Conservation (phyloP, 805 yeast species). For the Metschnikowia orientalis region DNA sequence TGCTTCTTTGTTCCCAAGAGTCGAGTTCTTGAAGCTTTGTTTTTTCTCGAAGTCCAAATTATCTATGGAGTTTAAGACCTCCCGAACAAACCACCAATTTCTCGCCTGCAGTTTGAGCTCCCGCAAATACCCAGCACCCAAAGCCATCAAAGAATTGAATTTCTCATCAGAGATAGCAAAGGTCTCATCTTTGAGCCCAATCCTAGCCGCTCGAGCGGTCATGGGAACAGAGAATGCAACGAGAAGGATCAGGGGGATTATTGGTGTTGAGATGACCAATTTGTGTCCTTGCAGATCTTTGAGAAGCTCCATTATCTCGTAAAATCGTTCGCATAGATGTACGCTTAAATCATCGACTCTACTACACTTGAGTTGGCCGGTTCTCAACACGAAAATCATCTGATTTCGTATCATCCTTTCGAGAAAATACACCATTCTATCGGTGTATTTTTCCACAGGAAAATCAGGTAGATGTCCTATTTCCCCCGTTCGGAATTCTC, state of each 20-base stretch:
- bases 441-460: conserved; percentile 11
- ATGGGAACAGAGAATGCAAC: conserved; percentile 17
- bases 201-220: conserved; percentile 10
- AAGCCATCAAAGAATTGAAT: conserved; percentile 3
- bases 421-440: conserved; percentile 13
- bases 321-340: conserved; percentile 10
- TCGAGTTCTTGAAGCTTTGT: neutral
- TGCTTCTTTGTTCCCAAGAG: neutral
- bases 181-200: conserved; percentile 4
- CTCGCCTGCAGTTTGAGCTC: conserved; percentile 11
- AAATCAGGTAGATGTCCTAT: conserved; percentile 10
- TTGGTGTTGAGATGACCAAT: conserved; percentile 13
- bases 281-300: conserved; percentile 14
- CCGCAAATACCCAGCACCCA: conserved; percentile 6
- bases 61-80: conserved; percentile 11
- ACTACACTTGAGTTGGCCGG: conserved; percentile 13
- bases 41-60: conserved; percentile 3
- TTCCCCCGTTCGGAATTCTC: neutral
- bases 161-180: neutral
- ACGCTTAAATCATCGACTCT: conserved; percentile 11
- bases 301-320: conserved; percentile 9
- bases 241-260: conserved; percentile 18
- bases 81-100: conserved; percentile 18
- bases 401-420: conserved; percentile 13
- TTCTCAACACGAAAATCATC: conserved; percentile 14